Evolutionary conservation across 192 early-diverging fungal genomes (phyloP).

Genomic region (Podila epigama): DNA sequence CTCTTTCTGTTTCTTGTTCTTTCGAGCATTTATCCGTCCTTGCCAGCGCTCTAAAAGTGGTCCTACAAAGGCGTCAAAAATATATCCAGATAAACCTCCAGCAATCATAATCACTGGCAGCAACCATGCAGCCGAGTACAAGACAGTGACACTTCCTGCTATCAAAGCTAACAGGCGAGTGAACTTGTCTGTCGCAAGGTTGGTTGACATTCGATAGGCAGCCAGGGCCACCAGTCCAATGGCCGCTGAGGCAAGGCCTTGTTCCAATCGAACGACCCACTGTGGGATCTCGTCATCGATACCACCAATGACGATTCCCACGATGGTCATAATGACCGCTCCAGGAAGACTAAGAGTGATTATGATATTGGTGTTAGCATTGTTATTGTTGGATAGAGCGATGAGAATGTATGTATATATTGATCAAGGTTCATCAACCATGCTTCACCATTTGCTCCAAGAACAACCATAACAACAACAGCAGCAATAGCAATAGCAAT

Average conservation of each 20-base stretch:
- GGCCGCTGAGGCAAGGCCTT: slow-evolving; percentile 60
- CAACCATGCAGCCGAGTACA: slow-evolving; percentile 55
- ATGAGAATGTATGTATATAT: no score
- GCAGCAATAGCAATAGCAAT: slow-evolving; percentile 7
- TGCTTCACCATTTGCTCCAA: no score
- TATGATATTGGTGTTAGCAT: not conserved
- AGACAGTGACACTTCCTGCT: slow-evolving; percentile 23
- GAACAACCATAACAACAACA: no score
- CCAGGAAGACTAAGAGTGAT: slow-evolving; percentile 54
- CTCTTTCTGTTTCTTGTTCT: not conserved
- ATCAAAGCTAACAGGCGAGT: slow-evolving; percentile 39
- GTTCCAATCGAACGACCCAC: slow-evolving; percentile 57
- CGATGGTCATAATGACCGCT: slow-evolving; percentile 57
- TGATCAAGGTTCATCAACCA: no score
- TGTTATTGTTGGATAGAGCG: no score
- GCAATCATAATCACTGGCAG: slow-evolving; percentile 61
- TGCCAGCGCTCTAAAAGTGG: not conserved
- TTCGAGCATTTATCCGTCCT: not conserved
- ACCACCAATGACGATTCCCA: slow-evolving; percentile 51
- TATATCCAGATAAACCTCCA: slow-evolving; percentile 49
- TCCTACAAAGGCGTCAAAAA: slow-evolving; percentile 10
- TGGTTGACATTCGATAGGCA: slow-evolving; percentile 51
- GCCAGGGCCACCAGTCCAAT: slow-evolving; percentile 70
- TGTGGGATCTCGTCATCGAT: slow-evolving; percentile 51
- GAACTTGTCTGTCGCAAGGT: slow-evolving; percentile 38